Percentiles rank a stretch among this genome's conserved stretches.
phyloP scores from a whole-genome alignment of 2,329 filamentous ascomycete genomes.

The Microsporum audouinii region DNA sequence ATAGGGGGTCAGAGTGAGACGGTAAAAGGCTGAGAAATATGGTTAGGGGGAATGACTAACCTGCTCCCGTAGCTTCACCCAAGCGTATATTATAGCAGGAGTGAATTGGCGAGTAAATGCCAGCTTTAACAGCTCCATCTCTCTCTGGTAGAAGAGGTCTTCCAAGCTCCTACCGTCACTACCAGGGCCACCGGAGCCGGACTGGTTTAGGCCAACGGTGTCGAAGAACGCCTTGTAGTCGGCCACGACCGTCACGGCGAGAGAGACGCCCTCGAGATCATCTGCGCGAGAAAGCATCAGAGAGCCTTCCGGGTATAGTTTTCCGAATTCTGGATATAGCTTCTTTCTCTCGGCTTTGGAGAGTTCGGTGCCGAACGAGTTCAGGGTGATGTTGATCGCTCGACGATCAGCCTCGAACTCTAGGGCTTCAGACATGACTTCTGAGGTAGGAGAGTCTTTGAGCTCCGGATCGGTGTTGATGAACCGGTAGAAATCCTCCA shows the following conservation, averaged over 20 bases:
- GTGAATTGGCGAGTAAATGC: slow-evolving; percentile 96
- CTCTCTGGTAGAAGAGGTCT: slow-evolving; percentile 97
- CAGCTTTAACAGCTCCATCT: slow-evolving; percentile 95
- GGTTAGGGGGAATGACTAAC: slow-evolving; percentile 41
- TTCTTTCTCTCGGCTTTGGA: slow-evolving; percentile 90
- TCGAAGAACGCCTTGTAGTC: slow-evolving; percentile 98
- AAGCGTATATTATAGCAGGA: slow-evolving; percentile 87
- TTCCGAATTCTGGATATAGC: slow-evolving; percentile 85
- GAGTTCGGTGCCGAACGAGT: slow-evolving; percentile 94
- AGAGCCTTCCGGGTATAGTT: slow-evolving; percentile 85
- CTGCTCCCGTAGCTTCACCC: slow-evolving; percentile 96
- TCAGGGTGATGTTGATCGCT: slow-evolving; percentile 97
- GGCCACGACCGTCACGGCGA: slow-evolving; percentile 82
- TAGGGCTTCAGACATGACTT: slow-evolving; percentile 90
- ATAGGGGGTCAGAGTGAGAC: no score
- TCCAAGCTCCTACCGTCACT: slow-evolving; percentile 81
- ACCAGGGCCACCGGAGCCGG: slow-evolving; percentile 59
- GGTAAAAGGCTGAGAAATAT: slow-evolving; percentile 13
- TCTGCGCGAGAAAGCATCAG: slow-evolving; percentile 91
- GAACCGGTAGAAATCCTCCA: slow-evolving; percentile 94
- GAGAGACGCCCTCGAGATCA: slow-evolving; percentile 81
- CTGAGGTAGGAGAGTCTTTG: slow-evolving; percentile 73
- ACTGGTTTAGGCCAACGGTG: slow-evolving; percentile 67
- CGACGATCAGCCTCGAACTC: slow-evolving; percentile 94
- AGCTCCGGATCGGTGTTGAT: slow-evolving; percentile 83